Evolutionary conservation across 179 eudicot species (phyloP).

Genomic region (Corrigiola litoralis): DNA sequence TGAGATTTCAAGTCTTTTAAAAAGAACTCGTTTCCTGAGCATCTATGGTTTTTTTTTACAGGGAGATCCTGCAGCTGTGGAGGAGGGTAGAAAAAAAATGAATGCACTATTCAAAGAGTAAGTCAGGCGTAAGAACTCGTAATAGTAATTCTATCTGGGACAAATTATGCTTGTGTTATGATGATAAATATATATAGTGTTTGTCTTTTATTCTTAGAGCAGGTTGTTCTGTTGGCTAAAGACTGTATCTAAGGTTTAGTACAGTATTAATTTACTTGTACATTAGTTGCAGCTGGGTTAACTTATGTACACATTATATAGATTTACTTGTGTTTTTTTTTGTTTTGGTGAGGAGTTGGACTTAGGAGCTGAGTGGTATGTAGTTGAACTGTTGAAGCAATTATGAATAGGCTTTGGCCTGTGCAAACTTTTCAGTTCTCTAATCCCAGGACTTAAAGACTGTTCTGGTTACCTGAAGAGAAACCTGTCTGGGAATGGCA

Average conservation of each 20-base stretch:
- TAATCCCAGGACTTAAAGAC: too few relatives aligned
- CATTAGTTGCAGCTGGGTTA: not conserved
- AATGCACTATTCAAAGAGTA: slow-evolving; percentile 68
- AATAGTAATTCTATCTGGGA: not conserved
- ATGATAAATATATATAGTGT: not conserved
- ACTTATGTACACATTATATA: not conserved
- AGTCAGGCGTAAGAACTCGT: slow-evolving; percentile 18
- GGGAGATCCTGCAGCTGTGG: slow-evolving; percentile 65
- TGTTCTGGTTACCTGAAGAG: too few relatives aligned
- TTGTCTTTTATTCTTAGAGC: not conserved
- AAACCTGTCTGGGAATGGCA: too few relatives aligned
- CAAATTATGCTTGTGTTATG: not conserved
- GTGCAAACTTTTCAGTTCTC: too few relatives aligned
- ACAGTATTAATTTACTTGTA: too few relatives aligned
- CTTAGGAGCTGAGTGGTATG: too few relatives aligned
- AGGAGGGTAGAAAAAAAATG: slow-evolving; percentile 69
- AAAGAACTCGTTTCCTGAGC: slow-evolving; percentile 2
- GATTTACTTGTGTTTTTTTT: too few relatives aligned
- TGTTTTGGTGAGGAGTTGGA: too few relatives aligned
- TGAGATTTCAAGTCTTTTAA: not conserved
- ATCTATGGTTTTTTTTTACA: slow-evolving; percentile 22
- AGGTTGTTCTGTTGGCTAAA: not conserved
- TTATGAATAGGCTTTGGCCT: too few relatives aligned
- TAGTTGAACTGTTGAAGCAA: too few relatives aligned
- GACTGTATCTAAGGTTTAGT: not conserved